A percentile compares a stretch with the other conserved stretches of the same genome.
Conservation (phyloP, 306 rosid species). For the Dryas alaskensis region DNA sequence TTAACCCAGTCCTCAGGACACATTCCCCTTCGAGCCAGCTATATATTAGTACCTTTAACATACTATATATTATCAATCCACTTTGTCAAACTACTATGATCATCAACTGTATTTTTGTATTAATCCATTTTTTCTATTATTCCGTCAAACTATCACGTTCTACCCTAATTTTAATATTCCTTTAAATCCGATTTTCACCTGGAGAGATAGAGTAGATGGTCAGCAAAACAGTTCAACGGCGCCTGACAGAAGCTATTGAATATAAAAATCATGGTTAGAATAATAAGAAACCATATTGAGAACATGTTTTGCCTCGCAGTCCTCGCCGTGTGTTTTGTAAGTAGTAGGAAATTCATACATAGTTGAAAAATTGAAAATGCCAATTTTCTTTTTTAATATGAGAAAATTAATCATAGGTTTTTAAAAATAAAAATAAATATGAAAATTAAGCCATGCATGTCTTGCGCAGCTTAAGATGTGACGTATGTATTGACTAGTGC, state of each 20-base stretch:
- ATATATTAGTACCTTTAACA: no score
- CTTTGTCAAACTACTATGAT: not conserved
- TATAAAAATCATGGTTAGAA: not conserved
- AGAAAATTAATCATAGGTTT: not conserved
- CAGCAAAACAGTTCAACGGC: slow-evolving; percentile 23
- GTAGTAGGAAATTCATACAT: not conserved
- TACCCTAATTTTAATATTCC: not conserved
- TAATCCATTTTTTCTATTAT: not conserved
- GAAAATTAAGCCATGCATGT: slow-evolving; percentile 15
- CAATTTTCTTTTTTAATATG: not conserved
- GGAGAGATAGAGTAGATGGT: slow-evolving; percentile 7
- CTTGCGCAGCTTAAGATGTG: slow-evolving; percentile 20
- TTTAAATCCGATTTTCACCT: slow-evolving; percentile 9
- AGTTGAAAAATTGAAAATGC: not conserved
- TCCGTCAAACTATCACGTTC: slow-evolving; percentile 9
- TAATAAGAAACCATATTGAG: not conserved
- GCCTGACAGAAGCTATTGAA: not conserved
- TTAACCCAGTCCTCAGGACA: no score
- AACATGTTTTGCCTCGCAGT: slow-evolving; percentile 26
- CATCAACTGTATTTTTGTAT: not conserved
- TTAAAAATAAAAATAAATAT: not conserved
- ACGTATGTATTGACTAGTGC: not conserved
- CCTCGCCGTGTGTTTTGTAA: slow-evolving; percentile 25
- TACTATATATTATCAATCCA: no score
- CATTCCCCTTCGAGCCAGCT: no score